A percentile compares a stretch with the other conserved stretches of the same genome.
phyloP scores from a whole-genome alignment of 2,329 filamentous ascomycete genomes.

The Sporothrix euskadiensis region DNA sequence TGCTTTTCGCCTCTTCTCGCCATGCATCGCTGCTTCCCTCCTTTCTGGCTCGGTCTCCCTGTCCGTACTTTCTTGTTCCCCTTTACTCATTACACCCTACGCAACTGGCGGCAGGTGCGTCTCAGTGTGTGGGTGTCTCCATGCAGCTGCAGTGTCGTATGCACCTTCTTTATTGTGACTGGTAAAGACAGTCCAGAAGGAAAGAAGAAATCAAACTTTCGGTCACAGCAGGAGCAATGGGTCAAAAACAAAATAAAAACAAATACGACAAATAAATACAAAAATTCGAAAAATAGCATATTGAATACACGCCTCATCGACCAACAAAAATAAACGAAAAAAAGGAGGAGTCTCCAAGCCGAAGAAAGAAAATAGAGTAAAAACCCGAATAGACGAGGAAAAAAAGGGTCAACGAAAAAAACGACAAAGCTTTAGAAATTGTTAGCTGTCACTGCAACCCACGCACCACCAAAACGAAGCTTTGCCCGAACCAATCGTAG shows the following conservation, averaged over 20 bases:
- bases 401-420: slow-evolving; percentile 14
- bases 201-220: background rate
- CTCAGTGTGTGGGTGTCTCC: slow-evolving; percentile 23
- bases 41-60: background rate
- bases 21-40: slow-evolving; percentile 8
- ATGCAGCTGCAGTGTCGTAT: slow-evolving; percentile 29
- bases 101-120: slow-evolving; percentile 29
- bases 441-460: slow-evolving; percentile 19
- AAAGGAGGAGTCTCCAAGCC: background rate
- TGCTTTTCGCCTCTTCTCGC: slow-evolving; percentile 6
- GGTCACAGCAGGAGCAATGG: background rate
- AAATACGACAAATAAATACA: background rate
- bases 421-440: slow-evolving; percentile 16
- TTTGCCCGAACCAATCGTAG: slow-evolving; percentile 32
- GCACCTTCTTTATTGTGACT: background rate
- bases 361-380: background rate
- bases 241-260: background rate
- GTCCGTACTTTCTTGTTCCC: background rate
- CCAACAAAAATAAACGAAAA: background rate
- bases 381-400: slow-evolving; percentile 10
- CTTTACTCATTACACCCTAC: slow-evolving; percentile 24
- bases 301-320: background rate
- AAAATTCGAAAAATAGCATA: background rate
- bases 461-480: slow-evolving; percentile 26
- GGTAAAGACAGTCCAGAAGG: slow-evolving; percentile 13